phyloP scores from a whole-genome alignment of 768 basidiomycete genomes.

The Phallus indusiatus region DNA sequence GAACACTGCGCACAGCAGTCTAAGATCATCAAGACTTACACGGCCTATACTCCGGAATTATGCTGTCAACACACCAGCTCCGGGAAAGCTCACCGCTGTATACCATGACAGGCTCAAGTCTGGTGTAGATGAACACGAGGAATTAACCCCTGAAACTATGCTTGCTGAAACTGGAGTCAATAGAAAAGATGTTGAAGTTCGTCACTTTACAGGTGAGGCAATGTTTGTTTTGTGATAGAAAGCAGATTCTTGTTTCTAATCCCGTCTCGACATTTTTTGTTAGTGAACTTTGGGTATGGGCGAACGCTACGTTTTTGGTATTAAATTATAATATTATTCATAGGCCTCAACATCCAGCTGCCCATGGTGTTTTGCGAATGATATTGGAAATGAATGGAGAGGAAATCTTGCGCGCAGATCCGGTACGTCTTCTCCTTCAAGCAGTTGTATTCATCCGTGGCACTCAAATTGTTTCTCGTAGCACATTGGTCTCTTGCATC shows the following conservation, averaged over 20 bases:
- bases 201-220: conserved; percentile 89
- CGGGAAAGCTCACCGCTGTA: conserved; percentile 24
- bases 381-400: conserved; percentile 98
- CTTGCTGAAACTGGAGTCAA: conserved; percentile 57
- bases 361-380: conserved; percentile 95
- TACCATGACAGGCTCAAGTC: conserved; percentile 44
- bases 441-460: conserved; percentile 5
- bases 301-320: not conserved
- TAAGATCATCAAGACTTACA: conserved; percentile 31
- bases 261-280: not conserved
- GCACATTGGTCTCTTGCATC: conserved; percentile 94
- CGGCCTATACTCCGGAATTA: conserved; percentile 16
- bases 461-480: conserved; percentile 19
- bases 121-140: conserved; percentile 73
- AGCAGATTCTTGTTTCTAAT: not conserved
- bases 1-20: conserved; percentile 27
- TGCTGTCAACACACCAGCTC: conserved; percentile 21
- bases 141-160: conserved; percentile 69
- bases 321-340: not conserved
- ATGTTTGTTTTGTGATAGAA: not conserved
- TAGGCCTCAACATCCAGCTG: conserved; percentile 96
- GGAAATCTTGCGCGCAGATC: conserved; percentile 81
- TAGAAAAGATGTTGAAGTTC: conserved; percentile 67
- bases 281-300: conserved; percentile 86
- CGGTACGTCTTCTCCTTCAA: conserved; percentile 36